Conservation (phyloP, 2,329 filamentous ascomycete species). For the Calycina marina region DNA sequence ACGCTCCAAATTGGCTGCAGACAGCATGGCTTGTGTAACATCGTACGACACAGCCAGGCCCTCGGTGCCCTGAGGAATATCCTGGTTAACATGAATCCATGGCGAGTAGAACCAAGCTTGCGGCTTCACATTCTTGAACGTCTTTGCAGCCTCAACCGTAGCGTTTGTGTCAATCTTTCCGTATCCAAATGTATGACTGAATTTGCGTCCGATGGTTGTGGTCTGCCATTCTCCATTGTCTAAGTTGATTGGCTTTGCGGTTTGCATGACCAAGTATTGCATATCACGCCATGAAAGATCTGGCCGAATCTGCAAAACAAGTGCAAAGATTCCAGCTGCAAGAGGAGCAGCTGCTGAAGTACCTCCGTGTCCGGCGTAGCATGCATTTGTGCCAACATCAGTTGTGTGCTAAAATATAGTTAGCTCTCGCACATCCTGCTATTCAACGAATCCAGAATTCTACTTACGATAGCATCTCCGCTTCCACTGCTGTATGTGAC, state of each 20-base stretch:
- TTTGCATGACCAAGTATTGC: conserved; percentile 79
- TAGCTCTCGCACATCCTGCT: conserved; percentile 10
- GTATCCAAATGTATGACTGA: conserved; percentile 89
- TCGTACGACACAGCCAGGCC: conserved; percentile 71
- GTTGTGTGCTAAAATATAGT: conserved; percentile 57
- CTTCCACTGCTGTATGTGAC: conserved; percentile 93
- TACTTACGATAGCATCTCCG: conserved; percentile 61
- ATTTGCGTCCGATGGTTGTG: conserved; percentile 69
- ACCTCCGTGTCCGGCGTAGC: conserved; percentile 73
- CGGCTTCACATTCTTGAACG: conserved; percentile 79
- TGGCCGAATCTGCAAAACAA: conserved; percentile 71
- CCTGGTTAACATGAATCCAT: conserved; percentile 79
- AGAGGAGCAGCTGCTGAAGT: conserved; percentile 92
- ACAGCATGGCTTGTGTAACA: conserved; percentile 68
- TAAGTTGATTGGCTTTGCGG: conserved; percentile 65
- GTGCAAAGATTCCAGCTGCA: conserved; percentile 80
- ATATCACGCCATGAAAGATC: conserved; percentile 88
- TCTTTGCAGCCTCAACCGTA: conserved; percentile 73
- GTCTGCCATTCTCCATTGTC: conserved; percentile 67
- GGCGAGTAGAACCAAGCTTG: conserved; percentile 92
- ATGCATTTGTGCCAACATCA: conserved; percentile 72
- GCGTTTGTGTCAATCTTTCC: conserved; percentile 85
- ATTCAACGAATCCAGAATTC: not conserved
- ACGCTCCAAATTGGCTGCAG: conserved; percentile 67
- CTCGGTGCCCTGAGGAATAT: conserved; percentile 70